Evolutionary conservation across 140 eudicot genomes (phyloP), one percentile per base, ranked within the genome.

Genomic region (Flaveria floridana): DNA sequence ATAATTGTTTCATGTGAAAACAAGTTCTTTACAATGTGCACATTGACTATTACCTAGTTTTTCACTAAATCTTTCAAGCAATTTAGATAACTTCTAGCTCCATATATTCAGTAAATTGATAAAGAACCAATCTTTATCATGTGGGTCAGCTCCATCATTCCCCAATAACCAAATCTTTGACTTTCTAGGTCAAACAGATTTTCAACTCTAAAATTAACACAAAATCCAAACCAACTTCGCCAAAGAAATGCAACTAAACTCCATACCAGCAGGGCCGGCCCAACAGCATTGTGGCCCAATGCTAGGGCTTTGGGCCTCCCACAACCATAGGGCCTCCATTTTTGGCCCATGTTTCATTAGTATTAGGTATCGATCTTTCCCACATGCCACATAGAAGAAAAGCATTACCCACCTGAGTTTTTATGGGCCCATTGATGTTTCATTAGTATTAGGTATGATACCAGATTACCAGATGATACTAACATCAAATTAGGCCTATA

Each of bases 131-230:
- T 18, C 14, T 42, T 34, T 55, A 14, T 21, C 67, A 58, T 41
- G 16, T 58, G 46, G 71, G 61, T 30, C 53, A 72, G 16, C 70
- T 73, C 61, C 61, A 23, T 46, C 30, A 44, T 16, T 37, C 19
- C 64, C 39, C 34, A 74, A 30, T 3, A 65, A 16, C 52, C 20
- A 51, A 15, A 15, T 0, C 37, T 30, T 65, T 66, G 66, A 39
- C 73, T 76, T 65, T 75, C 16, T 65, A 65, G 12, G 74, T 64
- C 72, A 75, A 75, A 50, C 46, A 25, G 0, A 37, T 72, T 18
- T 46, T 18, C 52, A 63, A 63, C 72, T 63, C n/a, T 3, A 75
- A 19, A 51, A 75, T 13, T 34, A 0, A 30, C 68, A 2, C 10
- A 63, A 15, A 26, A 55, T 23, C 13, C 39, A 19, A 25, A 67